Evolutionary conservation across 2,329 filamentous ascomycete species (phyloP), one percentile per base, ranked within the genome.

Genomic region (Talaromyces sp.): DNA sequence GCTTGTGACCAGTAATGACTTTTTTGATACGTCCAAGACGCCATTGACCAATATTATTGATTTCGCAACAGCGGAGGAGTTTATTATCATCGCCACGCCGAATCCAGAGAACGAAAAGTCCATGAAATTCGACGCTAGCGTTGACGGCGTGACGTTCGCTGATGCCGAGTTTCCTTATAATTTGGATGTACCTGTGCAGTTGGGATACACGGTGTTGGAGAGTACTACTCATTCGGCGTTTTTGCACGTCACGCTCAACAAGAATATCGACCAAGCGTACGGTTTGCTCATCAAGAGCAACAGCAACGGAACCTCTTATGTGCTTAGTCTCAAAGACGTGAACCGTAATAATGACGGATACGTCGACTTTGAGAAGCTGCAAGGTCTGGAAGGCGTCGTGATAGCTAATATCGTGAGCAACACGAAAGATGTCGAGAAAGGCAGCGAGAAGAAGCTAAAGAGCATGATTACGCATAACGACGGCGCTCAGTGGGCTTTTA

Each of bases 381-480:
- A 91, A 58, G 93, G 93, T 2, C 83, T 99, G 15, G 94, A 99
- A 77, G 95, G 95, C 51, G 92, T 99, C 60, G 88, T 89, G 17
- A 78, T 99, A 69, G 91, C 93, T 73, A 99, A 99, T 72, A 81
- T 91, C 7, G 92, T 99, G 19, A 83, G 85, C 58, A 98, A 98
- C 73, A 79, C 84, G 29, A 82, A 90, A 38, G 87, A 89, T 36
- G 82, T 86, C 13, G 81, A 86, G 61, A 82, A 84, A 53, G 88
- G 88, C 19, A 83, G 85, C 25, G 82, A 84, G 49, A 99, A 99
- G 83, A 89, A 88, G 74, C 84, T 97, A 59, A 92, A 92, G 77
- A 95, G 92, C 43, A 89, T 91, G 82, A 97, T 99, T 73, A 97
- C 93, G 0, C 95, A 99, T 80, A 98, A 97, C 72, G 95, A 99